A percentile compares a stretch with the other conserved stretches of the same genome.
These are phyloP conservation scores for Mucor circinelloides DNA, from an alignment of 371 early-diverging fungal species.

Conservation along the genomic window DNA sequence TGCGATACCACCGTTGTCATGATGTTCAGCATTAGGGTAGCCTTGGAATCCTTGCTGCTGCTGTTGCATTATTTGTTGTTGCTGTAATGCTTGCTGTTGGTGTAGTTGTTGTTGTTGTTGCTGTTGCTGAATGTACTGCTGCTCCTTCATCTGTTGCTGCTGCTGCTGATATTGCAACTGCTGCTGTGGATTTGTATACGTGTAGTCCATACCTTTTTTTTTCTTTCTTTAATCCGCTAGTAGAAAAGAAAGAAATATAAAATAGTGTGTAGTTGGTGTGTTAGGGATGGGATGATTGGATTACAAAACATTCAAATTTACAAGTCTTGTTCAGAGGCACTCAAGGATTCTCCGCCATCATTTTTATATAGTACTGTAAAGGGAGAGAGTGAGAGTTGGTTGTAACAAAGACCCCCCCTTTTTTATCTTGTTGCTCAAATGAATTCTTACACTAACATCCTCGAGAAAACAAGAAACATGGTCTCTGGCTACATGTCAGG, in stretches of 20 bases:
- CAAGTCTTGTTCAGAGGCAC: not conserved
- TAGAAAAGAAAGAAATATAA: not conserved
- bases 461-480: constrained; percentile 48
- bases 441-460: constrained; percentile 19
- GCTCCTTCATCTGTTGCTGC: not conserved
- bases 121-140: constrained; percentile 5
- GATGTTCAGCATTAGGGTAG: not conserved
- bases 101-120: constrained; percentile 8
- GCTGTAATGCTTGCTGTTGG: not conserved
- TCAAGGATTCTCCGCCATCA: not conserved
- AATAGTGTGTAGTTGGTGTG: not conserved
- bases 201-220: constrained; percentile 20
- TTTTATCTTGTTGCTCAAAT: not conserved
- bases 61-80: constrained; percentile 6
- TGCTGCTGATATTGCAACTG: constrained; percentile 9
- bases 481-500: constrained; percentile 67
- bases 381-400: too few relatives aligned
- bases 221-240: not conserved
- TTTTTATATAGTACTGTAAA: not conserved
- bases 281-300: not conserved
- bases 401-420: too few relatives aligned
- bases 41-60: constrained; percentile 10
- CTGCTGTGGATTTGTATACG: constrained; percentile 23
- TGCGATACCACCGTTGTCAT: not conserved
- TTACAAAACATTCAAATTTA: not conserved